Evolutionary conservation across 2,329 filamentous ascomycete species (phyloP).

Genomic region (Aspergillus chevalieri): DNA sequence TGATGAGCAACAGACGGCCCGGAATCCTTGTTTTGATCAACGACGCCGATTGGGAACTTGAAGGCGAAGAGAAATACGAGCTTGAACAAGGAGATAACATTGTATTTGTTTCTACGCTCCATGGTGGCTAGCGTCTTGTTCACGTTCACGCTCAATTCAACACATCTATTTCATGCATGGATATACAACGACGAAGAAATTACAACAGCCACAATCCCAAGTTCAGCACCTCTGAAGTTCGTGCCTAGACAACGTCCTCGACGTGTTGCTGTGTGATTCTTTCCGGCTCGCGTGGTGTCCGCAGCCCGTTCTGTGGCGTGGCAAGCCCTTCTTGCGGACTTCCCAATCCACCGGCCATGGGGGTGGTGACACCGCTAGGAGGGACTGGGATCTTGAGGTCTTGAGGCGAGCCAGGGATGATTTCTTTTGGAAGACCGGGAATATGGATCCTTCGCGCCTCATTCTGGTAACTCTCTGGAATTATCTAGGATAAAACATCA

Average conservation of each 20-base stretch:
- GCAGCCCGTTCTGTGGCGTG: conserved; percentile 38
- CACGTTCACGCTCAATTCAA: conserved; percentile 2
- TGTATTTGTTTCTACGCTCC: conserved; percentile 91
- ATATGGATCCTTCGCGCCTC: conserved; percentile 88
- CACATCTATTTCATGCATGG: neutral
- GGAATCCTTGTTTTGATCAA: conserved; percentile 96
- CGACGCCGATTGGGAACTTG: conserved; percentile 96
- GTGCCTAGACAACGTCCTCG: conserved; percentile 38
- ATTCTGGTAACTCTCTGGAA: conserved; percentile 95
- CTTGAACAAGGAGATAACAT: conserved; percentile 78
- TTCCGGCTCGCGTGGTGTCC: conserved; percentile 39
- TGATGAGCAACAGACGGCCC: conserved; percentile 61
- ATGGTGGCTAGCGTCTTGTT: conserved; percentile 63
- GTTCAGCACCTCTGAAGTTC: neutral
- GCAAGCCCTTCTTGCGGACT: conserved; percentile 34
- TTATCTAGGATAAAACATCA: conserved; percentile 55
- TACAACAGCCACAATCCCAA: conserved; percentile 2
- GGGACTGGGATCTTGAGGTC: conserved; percentile 74
- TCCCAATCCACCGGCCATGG: conserved; percentile 37
- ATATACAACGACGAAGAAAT: conserved; percentile 1
- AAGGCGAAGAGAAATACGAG: conserved; percentile 87
- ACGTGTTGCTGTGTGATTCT: conserved; percentile 41
- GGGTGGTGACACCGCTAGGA: conserved; percentile 46
- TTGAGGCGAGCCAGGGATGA: conserved; percentile 72
- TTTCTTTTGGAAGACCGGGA: conserved; percentile 56